A percentile compares a stretch with the other conserved stretches of the same genome.
phyloP scores from a whole-genome alignment of 108 stramenopile genomes.

The Pinguiococcus pyrenoidosus region DNA sequence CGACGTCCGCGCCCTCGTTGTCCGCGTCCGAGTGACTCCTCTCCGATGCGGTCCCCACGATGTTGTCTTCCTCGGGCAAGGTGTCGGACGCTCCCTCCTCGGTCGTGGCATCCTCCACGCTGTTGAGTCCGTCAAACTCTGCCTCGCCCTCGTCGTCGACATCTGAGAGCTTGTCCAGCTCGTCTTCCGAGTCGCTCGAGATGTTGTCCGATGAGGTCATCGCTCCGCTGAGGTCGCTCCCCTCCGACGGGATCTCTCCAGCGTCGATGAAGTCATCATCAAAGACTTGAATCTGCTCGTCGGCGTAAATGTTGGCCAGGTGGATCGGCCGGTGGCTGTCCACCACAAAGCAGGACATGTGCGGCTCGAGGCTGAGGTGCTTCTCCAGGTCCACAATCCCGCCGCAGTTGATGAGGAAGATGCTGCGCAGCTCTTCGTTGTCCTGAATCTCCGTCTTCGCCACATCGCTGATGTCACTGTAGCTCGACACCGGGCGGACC shows the following conservation, averaged over 20 bases:
- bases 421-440: conserved; percentile 25
- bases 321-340: conserved; percentile 40
- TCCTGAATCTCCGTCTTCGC: background rate
- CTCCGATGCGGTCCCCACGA: too few species aligned
- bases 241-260: background rate
- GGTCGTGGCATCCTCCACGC: too few species aligned
- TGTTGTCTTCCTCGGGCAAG: background rate
- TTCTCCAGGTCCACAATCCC: conserved; percentile 21
- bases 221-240: conserved; percentile 16
- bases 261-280: background rate
- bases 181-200: conserved; percentile 33
- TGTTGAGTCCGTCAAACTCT: background rate
- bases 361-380: conserved; percentile 3
- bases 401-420: conserved; percentile 40
- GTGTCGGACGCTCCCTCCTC: background rate
- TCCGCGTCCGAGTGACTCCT: too few species aligned
- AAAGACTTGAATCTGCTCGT: conserved; percentile 11
- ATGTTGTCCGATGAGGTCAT: conserved; percentile 20
- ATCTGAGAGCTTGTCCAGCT: conserved; percentile 6
- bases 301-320: conserved; percentile 33
- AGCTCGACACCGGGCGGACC: conserved; percentile 31
- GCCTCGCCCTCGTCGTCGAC: background rate
- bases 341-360: conserved; percentile 21
- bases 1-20: too few species aligned
- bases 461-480: conserved; percentile 15